These are phyloP conservation scores for Candida peoriensis DNA, from an alignment of 805 yeast species.

Conservation along the genomic window DNA sequence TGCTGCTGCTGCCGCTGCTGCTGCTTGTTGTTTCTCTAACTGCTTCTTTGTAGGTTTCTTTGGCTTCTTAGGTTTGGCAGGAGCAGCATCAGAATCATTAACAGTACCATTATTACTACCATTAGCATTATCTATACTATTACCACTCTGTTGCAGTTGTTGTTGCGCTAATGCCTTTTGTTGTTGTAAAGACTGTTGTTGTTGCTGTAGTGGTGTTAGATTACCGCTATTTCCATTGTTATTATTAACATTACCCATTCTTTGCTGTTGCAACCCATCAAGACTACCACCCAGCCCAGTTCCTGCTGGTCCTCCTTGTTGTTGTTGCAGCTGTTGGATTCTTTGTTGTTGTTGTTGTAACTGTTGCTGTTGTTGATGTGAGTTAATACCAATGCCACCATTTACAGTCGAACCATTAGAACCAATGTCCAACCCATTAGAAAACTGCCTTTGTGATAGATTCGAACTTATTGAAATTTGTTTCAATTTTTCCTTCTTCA, in stretches of 20 bases:
- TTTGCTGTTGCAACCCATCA: not conserved
- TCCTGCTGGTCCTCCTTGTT: slow-evolving; percentile 25
- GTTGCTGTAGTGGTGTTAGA: slow-evolving; percentile 13
- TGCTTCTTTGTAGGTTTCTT: slow-evolving; percentile 18
- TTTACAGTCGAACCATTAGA: slow-evolving; percentile 9
- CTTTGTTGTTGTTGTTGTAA: slow-evolving; percentile 27
- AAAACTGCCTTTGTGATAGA: slow-evolving; percentile 14
- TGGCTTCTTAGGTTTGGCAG: slow-evolving; percentile 15
- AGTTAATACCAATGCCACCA: slow-evolving; percentile 1
- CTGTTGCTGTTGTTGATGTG: slow-evolving; percentile 27
- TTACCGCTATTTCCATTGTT: not conserved
- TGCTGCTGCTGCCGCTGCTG: slow-evolving; percentile 4
- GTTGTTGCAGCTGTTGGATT: slow-evolving; percentile 25
- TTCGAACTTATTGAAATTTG: slow-evolving; percentile 34
- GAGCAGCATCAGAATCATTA: slow-evolving; percentile 16
- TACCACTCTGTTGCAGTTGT: slow-evolving; percentile 23
- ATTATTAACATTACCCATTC: not conserved
- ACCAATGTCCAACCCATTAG: slow-evolving; percentile 10
- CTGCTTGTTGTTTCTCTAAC: slow-evolving; percentile 8
- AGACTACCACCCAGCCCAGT: slow-evolving; percentile 20
- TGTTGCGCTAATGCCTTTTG: slow-evolving; percentile 24
- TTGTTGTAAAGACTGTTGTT: slow-evolving; percentile 18
- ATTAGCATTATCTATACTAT: no score
- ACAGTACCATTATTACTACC: slow-evolving; percentile 2
- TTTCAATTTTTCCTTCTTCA: slow-evolving; percentile 53